Evolutionary conservation across 169 alveolate species (phyloP).

Genomic region (Theileria equi): DNA sequence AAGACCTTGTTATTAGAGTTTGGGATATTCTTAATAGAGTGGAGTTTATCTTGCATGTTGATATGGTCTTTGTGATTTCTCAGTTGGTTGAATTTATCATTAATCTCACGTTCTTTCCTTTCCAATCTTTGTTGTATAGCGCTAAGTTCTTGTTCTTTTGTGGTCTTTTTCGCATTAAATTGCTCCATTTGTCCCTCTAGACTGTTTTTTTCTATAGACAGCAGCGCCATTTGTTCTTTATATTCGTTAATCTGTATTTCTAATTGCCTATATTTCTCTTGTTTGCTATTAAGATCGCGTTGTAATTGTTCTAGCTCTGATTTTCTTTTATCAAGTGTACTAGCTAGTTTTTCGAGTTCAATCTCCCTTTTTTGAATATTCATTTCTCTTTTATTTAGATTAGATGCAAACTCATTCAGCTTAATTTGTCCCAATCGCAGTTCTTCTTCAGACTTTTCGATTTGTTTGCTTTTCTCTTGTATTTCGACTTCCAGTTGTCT

Average conservation of each 20-base stretch:
- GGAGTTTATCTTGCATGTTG: neutral
- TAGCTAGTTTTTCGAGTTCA: constrained; percentile 26
- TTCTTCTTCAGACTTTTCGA: constrained; percentile 39
- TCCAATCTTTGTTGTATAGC: constrained; percentile 53
- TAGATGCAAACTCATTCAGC: constrained; percentile 30
- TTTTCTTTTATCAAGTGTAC: constrained; percentile 21
- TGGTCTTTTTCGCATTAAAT: constrained; percentile 40
- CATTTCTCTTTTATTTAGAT: constrained; percentile 15
- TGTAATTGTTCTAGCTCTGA: constrained; percentile 20
- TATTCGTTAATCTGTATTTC: constrained; percentile 50
- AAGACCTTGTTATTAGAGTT: no score
- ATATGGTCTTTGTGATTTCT: neutral
- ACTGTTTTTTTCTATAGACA: constrained; percentile 60
- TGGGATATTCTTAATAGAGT: neutral
- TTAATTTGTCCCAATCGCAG: constrained; percentile 30
- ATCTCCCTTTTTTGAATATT: constrained; percentile 1
- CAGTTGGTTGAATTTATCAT: constrained; percentile 27
- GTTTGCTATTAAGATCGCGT: constrained; percentile 32
- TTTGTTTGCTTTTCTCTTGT: constrained; percentile 22
- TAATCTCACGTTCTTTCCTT: constrained; percentile 40
- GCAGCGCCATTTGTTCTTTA: constrained; percentile 55
- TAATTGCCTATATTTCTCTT: neutral
- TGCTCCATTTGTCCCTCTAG: constrained; percentile 64
- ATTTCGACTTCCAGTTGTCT: constrained; percentile 40
- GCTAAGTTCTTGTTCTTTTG: constrained; percentile 44